Conservation (phyloP, 1,284 basidiomycete species). For the Xerocomus amazonicus region DNA sequence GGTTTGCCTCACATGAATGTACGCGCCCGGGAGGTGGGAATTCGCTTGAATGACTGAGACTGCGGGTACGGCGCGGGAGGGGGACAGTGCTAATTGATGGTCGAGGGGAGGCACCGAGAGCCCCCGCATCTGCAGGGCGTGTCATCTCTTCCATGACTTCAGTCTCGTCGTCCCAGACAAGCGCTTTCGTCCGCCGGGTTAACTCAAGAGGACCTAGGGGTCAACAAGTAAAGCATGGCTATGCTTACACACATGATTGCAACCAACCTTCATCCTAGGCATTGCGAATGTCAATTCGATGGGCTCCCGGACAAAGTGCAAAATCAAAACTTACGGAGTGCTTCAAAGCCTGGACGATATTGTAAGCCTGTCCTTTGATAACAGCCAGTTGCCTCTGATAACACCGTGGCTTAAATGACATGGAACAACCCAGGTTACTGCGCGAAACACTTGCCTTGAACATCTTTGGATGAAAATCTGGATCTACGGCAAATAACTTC, state of each 20-base stretch:
- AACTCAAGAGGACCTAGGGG: slow-evolving; percentile 74
- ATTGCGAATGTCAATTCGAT: slow-evolving; percentile 1
- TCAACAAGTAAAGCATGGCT: slow-evolving; percentile 11
- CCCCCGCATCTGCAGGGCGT: slow-evolving; percentile 33
- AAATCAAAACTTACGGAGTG: slow-evolving; percentile 48
- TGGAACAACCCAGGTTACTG: not conserved
- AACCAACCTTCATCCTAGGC: slow-evolving; percentile 33
- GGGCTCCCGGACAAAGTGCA: not conserved
- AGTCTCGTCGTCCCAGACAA: slow-evolving; percentile 84
- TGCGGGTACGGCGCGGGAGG: slow-evolving; percentile 53
- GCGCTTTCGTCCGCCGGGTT: slow-evolving; percentile 70
- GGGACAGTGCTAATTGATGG: slow-evolving; percentile 63
- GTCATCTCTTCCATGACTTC: slow-evolving; percentile 61
- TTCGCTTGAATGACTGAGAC: slow-evolving; percentile 56
- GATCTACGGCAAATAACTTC: slow-evolving; percentile 76
- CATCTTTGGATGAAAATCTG: slow-evolving; percentile 85
- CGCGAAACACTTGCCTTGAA: slow-evolving; percentile 51
- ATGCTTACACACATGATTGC: slow-evolving; percentile 36
- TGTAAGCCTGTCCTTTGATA: slow-evolving; percentile 90
- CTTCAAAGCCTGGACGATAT: slow-evolving; percentile 79
- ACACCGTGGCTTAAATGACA: slow-evolving; percentile 5
- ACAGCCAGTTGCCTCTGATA: slow-evolving; percentile 79
- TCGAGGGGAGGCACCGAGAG: slow-evolving; percentile 48
- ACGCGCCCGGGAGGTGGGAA: slow-evolving; percentile 71
- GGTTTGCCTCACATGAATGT: slow-evolving; percentile 57